phyloP scores from a whole-genome alignment of 352 stramenopile species.

The Phytophthora europaea region DNA sequence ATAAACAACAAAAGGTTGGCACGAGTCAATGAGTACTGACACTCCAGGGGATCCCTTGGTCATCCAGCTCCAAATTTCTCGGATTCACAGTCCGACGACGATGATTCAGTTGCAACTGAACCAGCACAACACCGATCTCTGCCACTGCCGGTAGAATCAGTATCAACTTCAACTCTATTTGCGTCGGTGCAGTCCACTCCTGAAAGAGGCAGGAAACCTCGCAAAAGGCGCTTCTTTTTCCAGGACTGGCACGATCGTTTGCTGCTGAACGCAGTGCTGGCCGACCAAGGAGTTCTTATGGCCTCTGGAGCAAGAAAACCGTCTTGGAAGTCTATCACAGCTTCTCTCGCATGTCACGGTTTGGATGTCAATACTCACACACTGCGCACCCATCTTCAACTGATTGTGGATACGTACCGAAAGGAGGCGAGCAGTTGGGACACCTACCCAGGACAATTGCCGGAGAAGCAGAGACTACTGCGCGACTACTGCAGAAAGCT shows the following conservation, averaged over 20 bases:
- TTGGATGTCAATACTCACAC: slow-evolving; percentile 24
- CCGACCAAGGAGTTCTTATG: slow-evolving; percentile 2
- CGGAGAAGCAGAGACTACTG: slow-evolving; percentile 28
- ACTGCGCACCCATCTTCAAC: slow-evolving; percentile 21
- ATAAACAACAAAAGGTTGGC: not conserved
- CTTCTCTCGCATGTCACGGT: slow-evolving; percentile 24
- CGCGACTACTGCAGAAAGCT: slow-evolving; percentile 25
- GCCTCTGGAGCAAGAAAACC: slow-evolving; percentile 12
- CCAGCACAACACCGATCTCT: not conserved
- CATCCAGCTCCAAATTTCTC: not conserved
- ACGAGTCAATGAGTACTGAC: not conserved
- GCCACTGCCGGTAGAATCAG: not conserved
- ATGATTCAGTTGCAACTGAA: not conserved
- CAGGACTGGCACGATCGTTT: slow-evolving; percentile 27
- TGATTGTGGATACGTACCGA: slow-evolving; percentile 19
- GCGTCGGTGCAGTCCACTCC: not conserved
- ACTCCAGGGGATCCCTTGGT: not conserved
- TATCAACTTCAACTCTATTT: not conserved
- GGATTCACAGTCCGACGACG: slow-evolving; percentile 6
- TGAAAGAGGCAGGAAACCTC: slow-evolving; percentile 7
- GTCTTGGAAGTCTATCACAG: slow-evolving; percentile 25
- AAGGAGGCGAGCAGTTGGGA: slow-evolving; percentile 5
- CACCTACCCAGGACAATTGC: not conserved
- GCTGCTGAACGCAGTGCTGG: slow-evolving; percentile 26
- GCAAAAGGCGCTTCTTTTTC: slow-evolving; percentile 27